Conservation (phyloP, 495 filamentous ascomycete species). For the Corynascus novoguineensis region DNA sequence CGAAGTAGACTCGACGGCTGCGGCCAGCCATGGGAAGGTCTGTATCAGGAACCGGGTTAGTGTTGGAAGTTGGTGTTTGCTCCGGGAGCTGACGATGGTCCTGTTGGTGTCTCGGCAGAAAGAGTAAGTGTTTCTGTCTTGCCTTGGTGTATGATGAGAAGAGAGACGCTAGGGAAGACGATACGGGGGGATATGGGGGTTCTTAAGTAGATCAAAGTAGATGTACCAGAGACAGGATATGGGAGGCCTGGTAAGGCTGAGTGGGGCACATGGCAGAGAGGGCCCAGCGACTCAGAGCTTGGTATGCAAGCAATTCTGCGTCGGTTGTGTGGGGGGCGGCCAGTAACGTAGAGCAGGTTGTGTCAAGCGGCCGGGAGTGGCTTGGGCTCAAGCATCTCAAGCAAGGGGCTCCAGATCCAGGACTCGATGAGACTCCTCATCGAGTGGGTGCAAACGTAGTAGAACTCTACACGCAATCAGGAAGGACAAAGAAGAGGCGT, state of each 20-base stretch:
- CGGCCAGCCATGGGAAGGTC: conserved; percentile 17
- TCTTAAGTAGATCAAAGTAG: not conserved
- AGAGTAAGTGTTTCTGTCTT: not conserved
- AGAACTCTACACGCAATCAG: no score
- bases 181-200: not conserved
- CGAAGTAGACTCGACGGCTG: conserved; percentile 23
- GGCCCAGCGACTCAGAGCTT: not conserved
- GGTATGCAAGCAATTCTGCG: conserved; percentile 8
- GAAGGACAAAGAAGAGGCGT: not conserved
- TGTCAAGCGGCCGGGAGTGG: not conserved
- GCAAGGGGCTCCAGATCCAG: not conserved
- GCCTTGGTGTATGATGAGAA: not conserved
- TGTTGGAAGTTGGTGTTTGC: not conserved
- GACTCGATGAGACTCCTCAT: not conserved
- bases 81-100: not conserved
- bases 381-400: not conserved
- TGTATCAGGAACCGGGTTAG: not conserved
- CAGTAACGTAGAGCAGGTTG: conserved; percentile 2
- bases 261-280: not conserved
- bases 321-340: not conserved
- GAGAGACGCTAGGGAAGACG: not conserved
- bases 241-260: conserved; percentile 5
- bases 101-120: not conserved
- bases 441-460: not conserved
- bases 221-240: not conserved